Conservation (phyloP, 2,329 filamentous ascomycete genomes). For the Dendryphion nanum region DNA sequence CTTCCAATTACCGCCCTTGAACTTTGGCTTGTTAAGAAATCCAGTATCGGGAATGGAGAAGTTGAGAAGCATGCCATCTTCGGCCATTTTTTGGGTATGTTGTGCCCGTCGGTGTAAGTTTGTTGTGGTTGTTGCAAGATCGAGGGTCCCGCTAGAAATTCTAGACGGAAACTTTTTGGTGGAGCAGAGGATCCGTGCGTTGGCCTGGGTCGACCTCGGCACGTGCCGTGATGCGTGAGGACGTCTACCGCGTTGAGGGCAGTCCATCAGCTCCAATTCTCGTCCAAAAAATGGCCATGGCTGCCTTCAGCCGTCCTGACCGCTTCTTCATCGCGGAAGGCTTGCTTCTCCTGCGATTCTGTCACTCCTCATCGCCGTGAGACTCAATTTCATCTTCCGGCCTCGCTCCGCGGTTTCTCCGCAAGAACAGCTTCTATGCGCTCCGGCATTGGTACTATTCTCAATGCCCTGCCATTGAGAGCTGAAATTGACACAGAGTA, state of each 20-base stretch:
- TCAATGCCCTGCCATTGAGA: no score
- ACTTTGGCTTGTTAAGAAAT: conserved; percentile 60
- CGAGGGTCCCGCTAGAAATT: background rate
- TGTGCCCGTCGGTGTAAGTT: background rate
- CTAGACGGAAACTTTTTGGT: conserved; percentile 17
- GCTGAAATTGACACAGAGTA: no score
- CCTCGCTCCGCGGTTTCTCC: no score
- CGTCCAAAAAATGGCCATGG: no score
- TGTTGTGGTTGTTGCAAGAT: background rate
- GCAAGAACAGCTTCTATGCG: no score
- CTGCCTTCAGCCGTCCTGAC: no score
- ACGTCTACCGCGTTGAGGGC: conserved; percentile 23
- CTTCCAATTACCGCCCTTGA: conserved; percentile 92
- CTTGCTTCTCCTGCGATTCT: no score
- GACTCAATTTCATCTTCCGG: no score
- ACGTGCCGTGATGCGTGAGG: conserved; percentile 22
- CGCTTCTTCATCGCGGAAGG: no score
- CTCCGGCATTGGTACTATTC: no score
- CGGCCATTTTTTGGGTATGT: conserved; percentile 66
- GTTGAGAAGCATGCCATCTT: conserved; percentile 93
- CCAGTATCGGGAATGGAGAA: conserved; percentile 74
- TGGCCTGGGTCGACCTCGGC: conserved; percentile 6
- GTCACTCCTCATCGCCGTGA: no score
- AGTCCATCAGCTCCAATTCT: conserved; percentile 6
- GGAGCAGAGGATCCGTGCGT: conserved; percentile 5